These are phyloP conservation scores for Eucalyptus shirleyi DNA, from an alignment of 345 rosid species.

Conservation along the genomic window DNA sequence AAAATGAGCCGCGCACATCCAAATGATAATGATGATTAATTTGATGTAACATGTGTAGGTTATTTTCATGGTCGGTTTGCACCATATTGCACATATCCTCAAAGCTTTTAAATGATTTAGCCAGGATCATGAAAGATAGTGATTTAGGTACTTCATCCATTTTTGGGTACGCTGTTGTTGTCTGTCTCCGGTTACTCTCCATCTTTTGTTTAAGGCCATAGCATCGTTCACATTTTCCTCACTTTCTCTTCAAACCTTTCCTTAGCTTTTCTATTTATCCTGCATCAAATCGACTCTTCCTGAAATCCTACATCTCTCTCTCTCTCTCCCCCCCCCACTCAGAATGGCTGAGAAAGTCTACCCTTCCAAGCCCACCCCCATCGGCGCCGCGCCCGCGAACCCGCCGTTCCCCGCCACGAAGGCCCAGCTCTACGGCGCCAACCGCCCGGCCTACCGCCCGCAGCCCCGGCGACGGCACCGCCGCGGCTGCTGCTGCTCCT, in stretches of 20 bases:
- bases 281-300: neutral
- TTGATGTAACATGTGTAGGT: neutral
- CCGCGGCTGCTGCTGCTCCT: slow-evolving; percentile 51
- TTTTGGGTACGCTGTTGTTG: neutral
- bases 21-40: neutral
- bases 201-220: neutral
- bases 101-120: neutral
- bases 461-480: slow-evolving; percentile 31
- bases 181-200: neutral
- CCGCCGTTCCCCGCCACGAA: slow-evolving; percentile 57
- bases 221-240: neutral
- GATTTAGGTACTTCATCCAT: neutral
- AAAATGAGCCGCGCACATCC: neutral
- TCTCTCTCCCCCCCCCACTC: neutral
- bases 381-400: slow-evolving; percentile 7
- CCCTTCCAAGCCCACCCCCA: slow-evolving; percentile 46
- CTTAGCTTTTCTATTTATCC: neutral
- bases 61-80: neutral
- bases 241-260: neutral
- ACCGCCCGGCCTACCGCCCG: slow-evolving; percentile 73
- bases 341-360: slow-evolving; percentile 50
- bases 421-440: slow-evolving; percentile 57
- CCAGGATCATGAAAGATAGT: neutral
- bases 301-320: neutral
- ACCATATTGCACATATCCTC: neutral